These are phyloP conservation scores for Colletotrichum karsti DNA, from an alignment of 2,329 filamentous ascomycete species.

Conservation along the genomic window DNA sequence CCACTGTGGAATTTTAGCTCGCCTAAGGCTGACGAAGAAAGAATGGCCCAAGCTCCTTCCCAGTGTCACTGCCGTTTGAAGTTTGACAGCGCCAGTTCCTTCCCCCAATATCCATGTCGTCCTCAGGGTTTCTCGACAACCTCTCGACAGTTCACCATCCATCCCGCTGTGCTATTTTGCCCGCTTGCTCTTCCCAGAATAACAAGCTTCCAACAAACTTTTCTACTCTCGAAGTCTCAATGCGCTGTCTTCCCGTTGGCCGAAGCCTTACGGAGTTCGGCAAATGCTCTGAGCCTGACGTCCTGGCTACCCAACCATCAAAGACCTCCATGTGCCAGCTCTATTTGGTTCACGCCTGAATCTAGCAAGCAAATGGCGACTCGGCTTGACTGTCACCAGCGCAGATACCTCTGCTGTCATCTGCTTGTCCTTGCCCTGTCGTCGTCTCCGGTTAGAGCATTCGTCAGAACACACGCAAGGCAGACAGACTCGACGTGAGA, in stretches of 20 bases:
- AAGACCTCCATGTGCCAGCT: not conserved
- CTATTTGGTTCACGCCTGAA: not conserved
- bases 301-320: not conserved
- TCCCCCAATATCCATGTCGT: not conserved
- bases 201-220: slow-evolving; percentile 11
- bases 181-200: not conserved
- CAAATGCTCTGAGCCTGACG: not conserved
- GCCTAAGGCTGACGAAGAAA: not conserved
- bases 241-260: not conserved
- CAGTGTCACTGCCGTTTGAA: not conserved
- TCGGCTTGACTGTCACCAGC: too few species aligned
- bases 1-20: not conserved
- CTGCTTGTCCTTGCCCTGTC: not conserved
- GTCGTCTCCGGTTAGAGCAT: not conserved
- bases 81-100: not conserved
- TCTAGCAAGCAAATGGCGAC: not conserved
- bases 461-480: not conserved
- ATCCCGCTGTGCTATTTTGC: not conserved
- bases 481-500: not conserved
- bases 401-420: not conserved
- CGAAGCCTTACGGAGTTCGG: not conserved
- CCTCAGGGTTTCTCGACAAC: not conserved
- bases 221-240: slow-evolving; percentile 4
- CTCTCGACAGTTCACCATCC: not conserved
- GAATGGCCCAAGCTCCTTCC: slow-evolving; percentile 4